These are phyloP conservation scores for Hymenoscyphus albidus DNA, from an alignment of 2,329 filamentous ascomycete genomes.

Conservation along the genomic window DNA sequence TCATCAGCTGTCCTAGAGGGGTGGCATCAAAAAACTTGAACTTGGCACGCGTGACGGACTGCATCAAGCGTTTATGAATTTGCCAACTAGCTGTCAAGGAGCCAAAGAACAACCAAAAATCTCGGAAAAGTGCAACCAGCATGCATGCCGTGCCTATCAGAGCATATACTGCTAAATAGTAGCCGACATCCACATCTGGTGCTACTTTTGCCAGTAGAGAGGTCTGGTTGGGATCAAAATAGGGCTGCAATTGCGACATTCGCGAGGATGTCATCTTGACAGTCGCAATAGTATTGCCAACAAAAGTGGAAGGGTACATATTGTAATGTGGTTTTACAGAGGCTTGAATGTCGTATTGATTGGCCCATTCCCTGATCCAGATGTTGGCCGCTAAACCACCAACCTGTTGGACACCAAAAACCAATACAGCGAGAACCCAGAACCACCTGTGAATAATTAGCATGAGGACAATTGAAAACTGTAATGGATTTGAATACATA, in stretches of 20 bases:
- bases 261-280: constrained; percentile 25
- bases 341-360: constrained; percentile 62
- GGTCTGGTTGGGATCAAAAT: constrained; percentile 33
- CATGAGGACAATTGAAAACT: background rate
- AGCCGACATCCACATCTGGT: constrained; percentile 69
- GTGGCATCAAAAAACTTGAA: constrained; percentile 99
- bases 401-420: constrained; percentile 80
- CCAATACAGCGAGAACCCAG: constrained; percentile 71
- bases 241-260: constrained; percentile 32
- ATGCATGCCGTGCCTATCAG: constrained; percentile 74
- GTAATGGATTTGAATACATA: constrained; percentile 17
- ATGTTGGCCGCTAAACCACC: constrained; percentile 84
- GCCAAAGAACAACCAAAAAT: constrained; percentile 87
- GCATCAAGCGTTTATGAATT: constrained; percentile 76
- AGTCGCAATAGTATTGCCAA: constrained; percentile 31
- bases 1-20: constrained; percentile 93
- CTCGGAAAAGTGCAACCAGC: constrained; percentile 74
- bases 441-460: constrained; percentile 55
- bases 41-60: constrained; percentile 77
- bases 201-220: constrained; percentile 30
- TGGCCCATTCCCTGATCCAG: constrained; percentile 95
- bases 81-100: constrained; percentile 83
- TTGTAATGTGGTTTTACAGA: constrained; percentile 15
- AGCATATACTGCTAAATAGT: constrained; percentile 82
- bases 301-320: constrained; percentile 24